phyloP scores from a whole-genome alignment of 2,329 filamentous ascomycete genomes.

The Hypocrella siamensis region DNA sequence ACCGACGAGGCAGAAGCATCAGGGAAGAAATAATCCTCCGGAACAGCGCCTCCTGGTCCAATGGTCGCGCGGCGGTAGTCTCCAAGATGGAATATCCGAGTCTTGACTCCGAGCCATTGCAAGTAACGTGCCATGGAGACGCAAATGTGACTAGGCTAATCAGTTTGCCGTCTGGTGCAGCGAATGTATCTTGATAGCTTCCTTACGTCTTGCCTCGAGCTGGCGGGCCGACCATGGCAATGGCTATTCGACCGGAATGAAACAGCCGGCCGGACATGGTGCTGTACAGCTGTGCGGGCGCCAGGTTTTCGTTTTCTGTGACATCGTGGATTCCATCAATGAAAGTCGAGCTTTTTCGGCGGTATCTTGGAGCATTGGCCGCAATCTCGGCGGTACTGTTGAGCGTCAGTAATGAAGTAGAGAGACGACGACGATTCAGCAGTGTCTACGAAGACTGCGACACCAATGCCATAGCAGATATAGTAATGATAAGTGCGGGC shows the following conservation, averaged over 20 bases:
- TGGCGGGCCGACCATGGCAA: constrained; percentile 89
- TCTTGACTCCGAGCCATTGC: constrained; percentile 95
- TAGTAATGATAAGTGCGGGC: no score
- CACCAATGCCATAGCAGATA: no score
- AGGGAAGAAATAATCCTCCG: constrained; percentile 95
- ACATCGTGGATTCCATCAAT: constrained; percentile 96
- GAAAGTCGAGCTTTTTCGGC: constrained; percentile 86
- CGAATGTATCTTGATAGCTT: background rate
- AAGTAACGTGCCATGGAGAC: constrained; percentile 91
- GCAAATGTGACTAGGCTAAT: constrained; percentile 58
- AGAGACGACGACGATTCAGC: no score
- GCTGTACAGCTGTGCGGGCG: constrained; percentile 92
- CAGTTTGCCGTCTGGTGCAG: background rate
- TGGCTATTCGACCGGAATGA: constrained; percentile 91
- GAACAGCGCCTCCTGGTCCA: constrained; percentile 67
- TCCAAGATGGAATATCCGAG: constrained; percentile 90
- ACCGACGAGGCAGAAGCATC: constrained; percentile 86
- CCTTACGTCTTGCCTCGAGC: constrained; percentile 86
- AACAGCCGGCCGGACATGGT: constrained; percentile 95
- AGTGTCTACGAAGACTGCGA: no score
- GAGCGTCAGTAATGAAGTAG: background rate
- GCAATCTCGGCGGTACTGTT: constrained; percentile 77
- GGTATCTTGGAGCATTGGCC: constrained; percentile 77
- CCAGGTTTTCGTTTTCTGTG: constrained; percentile 64
- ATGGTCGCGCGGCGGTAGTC: constrained; percentile 91